Evolutionary conservation across 495 filamentous ascomycete species (phyloP).

Genomic region (Penicillium cataractarum): DNA sequence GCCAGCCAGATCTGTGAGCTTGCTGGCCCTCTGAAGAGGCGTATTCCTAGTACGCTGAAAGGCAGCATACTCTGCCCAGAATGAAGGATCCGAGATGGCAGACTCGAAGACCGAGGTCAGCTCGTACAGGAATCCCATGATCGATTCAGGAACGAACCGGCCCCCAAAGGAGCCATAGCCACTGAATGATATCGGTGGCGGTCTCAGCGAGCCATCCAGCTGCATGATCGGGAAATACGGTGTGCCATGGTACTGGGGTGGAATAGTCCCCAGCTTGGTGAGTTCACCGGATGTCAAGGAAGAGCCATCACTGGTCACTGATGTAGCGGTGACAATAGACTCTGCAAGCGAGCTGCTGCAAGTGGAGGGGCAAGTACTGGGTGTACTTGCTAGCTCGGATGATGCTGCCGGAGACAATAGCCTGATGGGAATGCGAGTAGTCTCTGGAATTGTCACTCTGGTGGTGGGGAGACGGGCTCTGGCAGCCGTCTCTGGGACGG

Average conservation of each 20-base stretch:
- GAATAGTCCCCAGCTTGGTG: slow-evolving; percentile 12
- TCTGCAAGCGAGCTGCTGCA: slow-evolving; percentile 20
- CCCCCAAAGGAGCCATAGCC: slow-evolving; percentile 39
- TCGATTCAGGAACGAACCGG: slow-evolving; percentile 38
- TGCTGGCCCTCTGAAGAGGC: slow-evolving; percentile 31
- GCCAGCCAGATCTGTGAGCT: slow-evolving; percentile 27
- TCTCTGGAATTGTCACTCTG: neutral
- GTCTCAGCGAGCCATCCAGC: slow-evolving; percentile 26
- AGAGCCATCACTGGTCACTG: slow-evolving; percentile 19
- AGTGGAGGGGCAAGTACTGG: slow-evolving; percentile 19
- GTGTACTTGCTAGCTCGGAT: slow-evolving; percentile 3
- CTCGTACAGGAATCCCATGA: slow-evolving; percentile 36
- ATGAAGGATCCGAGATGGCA: slow-evolving; percentile 33
- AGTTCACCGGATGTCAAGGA: slow-evolving; percentile 15
- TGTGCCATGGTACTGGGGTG: slow-evolving; percentile 17
- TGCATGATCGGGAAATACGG: slow-evolving; percentile 33
- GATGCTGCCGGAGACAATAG: neutral
- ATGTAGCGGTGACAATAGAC: slow-evolving; percentile 18
- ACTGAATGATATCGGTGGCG: slow-evolving; percentile 29
- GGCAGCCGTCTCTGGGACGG: neutral
- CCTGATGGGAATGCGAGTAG: neutral
- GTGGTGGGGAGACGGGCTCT: slow-evolving; percentile 11
- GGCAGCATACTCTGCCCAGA: slow-evolving; percentile 35
- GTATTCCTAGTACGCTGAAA: slow-evolving; percentile 28
- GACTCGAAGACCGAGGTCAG: slow-evolving; percentile 36